Evolutionary conservation across 257 asterid species (phyloP).

Genomic region (Lithospermum erythrorhizon): DNA sequence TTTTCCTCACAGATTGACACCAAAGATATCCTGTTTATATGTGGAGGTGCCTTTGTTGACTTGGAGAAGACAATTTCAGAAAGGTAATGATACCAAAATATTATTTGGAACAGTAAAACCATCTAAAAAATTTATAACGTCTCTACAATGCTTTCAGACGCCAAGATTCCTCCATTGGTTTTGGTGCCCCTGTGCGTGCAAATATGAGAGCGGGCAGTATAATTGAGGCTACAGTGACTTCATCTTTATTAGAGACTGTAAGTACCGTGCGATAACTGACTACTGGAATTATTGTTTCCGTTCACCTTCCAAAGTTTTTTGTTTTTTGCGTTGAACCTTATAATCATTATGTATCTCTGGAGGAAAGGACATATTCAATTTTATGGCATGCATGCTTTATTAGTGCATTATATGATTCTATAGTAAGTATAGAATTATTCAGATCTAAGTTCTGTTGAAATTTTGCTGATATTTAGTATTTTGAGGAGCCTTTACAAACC

Average conservation of each 20-base stretch:
- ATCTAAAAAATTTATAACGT: not conserved
- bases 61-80: slow-evolving; percentile 96
- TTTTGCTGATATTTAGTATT: not conserved
- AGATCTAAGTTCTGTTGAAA: not conserved
- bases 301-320: not conserved
- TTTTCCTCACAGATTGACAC: slow-evolving; percentile 68
- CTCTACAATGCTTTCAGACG: slow-evolving; percentile 49
- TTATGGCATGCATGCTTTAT: no score
- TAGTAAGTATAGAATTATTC: no score
- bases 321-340: not conserved
- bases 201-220: slow-evolving; percentile 82
- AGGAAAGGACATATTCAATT: no score
- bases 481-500: not conserved
- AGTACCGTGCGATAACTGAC: slow-evolving; percentile 14
- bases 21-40: slow-evolving; percentile 91
- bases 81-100: slow-evolving; percentile 37
- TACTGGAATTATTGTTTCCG: not conserved
- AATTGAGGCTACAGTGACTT: slow-evolving; percentile 72
- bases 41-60: slow-evolving; percentile 98
- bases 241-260: slow-evolving; percentile 85
- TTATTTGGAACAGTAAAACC: not conserved
- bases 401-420: not conserved
- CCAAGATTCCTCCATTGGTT: slow-evolving; percentile 97
- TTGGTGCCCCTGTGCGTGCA: slow-evolving; percentile 93
- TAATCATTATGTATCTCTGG: no score